Evolutionary conservation across 306 rosid genomes (phyloP), one percentile per base, ranked within the genome.

Genomic region (Morella rubra): DNA sequence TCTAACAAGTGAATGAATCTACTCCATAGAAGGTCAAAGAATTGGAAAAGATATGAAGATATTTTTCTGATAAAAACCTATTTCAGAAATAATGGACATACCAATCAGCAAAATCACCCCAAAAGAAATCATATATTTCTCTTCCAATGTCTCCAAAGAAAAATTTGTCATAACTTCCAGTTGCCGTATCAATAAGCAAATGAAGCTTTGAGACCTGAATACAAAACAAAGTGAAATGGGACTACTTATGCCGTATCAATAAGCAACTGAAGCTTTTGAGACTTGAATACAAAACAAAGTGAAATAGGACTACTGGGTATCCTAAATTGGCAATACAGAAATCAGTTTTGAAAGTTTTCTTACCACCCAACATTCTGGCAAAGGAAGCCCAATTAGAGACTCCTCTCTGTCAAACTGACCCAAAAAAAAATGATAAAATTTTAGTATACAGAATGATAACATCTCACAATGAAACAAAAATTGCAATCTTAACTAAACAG

Each of bases 31-130:
- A 62, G 16, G 40, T n/a, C 41, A 42, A 12, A 16, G 45, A 15
- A 42, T 41, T 41, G 16, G 27, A 41, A 3, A 18, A 42, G 7
- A 44, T 65, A 40, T 8, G 42, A 16, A 65, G 15, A 42, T 65
- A 18, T 42, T 65, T n/a, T 15, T 42, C 27, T 1, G 13, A 65
- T 41, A 8, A 37, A 71, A 67, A 75, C 62, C 70, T 64, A 58
- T 20, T 15, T 37, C 46, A 16, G 18, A 10, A 58, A 8, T 20
- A 1, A 20, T 47, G 27, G 75, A 52, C 80, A 37, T 90, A 94
- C 98, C 98, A 94, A 81, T 94, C 98, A 27, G 98, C 98, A 76
- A 94, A 91, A 86, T 94, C 98, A 60, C 88, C 93, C 98, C 98
- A 94, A 83, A 94, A 94, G 85, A 94, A 94, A 73, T 91, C 95